These are phyloP conservation scores for Rhynchospora pubera DNA, from an alignment of 176 grass and related monocot genomes.

Conservation along the genomic window DNA sequence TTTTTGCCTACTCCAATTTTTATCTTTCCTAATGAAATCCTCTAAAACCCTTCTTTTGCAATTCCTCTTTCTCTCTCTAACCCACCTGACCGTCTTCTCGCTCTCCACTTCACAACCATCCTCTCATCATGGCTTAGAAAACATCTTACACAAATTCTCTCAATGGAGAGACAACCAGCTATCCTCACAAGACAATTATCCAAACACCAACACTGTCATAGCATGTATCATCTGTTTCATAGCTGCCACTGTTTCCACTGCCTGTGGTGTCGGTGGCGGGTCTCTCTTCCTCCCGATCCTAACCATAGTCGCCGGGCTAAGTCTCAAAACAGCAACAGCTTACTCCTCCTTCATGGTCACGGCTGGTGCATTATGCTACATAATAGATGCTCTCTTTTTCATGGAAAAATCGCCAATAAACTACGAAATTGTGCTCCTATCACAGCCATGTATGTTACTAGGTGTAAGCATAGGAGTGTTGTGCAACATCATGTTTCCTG, in stretches of 20 bases:
- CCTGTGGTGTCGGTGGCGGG: slow-evolving; percentile 57
- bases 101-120: slow-evolving; percentile 13
- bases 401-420: slow-evolving; percentile 30
- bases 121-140: slow-evolving; percentile 16
- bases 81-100: slow-evolving; percentile 19
- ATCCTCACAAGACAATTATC: background rate
- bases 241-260: slow-evolving; percentile 55
- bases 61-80: slow-evolving; percentile 19
- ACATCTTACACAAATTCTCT: slow-evolving; percentile 22
- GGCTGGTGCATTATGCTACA: slow-evolving; percentile 49
- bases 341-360: slow-evolving; percentile 78
- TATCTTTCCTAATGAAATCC: slow-evolving; percentile 11
- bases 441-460: slow-evolving; percentile 68
- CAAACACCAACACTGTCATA: background rate
- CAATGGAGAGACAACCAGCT: slow-evolving; percentile 39
- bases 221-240: slow-evolving; percentile 56
- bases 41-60: background rate
- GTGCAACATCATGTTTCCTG: slow-evolving; percentile 75
- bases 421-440: slow-evolving; percentile 65
- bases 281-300: slow-evolving; percentile 81
- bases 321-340: slow-evolving; percentile 52
- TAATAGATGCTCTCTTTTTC: slow-evolving; percentile 50
- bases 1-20: background rate
- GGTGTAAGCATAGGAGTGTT: slow-evolving; percentile 74
- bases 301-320: slow-evolving; percentile 43